phyloP scores from a whole-genome alignment of 2,329 filamentous ascomycete species.

The Penicillium concentricum region DNA sequence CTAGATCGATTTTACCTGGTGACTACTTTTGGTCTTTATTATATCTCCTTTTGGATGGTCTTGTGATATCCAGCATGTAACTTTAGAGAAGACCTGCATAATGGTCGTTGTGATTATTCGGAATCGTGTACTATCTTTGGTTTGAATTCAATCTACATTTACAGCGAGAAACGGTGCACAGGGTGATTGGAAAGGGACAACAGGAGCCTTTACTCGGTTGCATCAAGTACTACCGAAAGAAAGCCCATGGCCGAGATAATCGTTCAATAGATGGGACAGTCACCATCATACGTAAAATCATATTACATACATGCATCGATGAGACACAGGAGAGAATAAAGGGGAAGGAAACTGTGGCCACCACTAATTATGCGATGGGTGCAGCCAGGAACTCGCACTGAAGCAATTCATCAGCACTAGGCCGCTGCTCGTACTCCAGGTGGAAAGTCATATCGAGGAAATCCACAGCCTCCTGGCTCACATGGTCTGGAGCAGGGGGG shows the following conservation, averaged over 20 bases:
- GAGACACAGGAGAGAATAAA: not conserved
- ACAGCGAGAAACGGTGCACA: conserved; percentile 1
- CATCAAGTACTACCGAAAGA: conserved; percentile 1
- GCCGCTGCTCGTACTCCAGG: conserved; percentile 88
- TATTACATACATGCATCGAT: conserved; percentile 13
- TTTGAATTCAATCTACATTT: conserved; percentile 17
- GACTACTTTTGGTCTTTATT: conserved; percentile 3
- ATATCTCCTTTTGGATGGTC: conserved; percentile 10
- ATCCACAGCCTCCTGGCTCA: conserved; percentile 76
- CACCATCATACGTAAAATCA: conserved; percentile 16
- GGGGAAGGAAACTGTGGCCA: not conserved
- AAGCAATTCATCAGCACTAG: conserved; percentile 87
- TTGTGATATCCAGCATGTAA: conserved; percentile 25
- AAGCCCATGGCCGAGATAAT: not conserved
- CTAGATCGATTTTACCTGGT: conserved; percentile 29
- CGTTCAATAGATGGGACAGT: not conserved
- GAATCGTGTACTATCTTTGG: conserved; percentile 25
- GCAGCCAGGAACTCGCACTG: conserved; percentile 73
- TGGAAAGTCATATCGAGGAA: conserved; percentile 92
- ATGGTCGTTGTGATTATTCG: conserved; percentile 25
- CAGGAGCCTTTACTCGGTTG: not conserved
- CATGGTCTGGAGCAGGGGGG: conserved; percentile 82
- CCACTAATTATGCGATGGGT: conserved; percentile 57
- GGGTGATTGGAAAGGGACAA: not conserved
- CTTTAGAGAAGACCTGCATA: conserved; percentile 27